Conservation (phyloP, 1,139 yeast genomes). For the Kodamaea fungicola region DNA sequence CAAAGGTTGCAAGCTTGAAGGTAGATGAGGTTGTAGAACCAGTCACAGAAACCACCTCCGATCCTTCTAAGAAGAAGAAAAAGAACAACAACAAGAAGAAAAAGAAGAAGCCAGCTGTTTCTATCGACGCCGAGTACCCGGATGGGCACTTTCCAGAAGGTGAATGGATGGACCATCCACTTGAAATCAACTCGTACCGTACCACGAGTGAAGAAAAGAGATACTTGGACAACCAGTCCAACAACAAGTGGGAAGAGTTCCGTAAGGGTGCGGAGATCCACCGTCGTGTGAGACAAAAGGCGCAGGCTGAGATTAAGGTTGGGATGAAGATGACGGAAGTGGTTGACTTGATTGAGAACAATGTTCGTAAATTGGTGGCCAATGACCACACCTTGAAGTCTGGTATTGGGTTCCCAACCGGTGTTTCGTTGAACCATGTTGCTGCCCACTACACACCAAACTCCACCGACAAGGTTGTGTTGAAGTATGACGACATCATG, state of each 20-base stretch:
- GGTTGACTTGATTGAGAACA: constrained; percentile 84
- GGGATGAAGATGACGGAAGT: constrained; percentile 92
- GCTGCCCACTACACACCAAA: constrained; percentile 99
- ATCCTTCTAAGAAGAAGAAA: constrained; percentile 7
- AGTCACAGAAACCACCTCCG: constrained; percentile 3
- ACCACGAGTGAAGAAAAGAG: constrained; percentile 85
- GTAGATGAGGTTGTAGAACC: constrained; percentile 4
- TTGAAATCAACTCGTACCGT: constrained; percentile 71
- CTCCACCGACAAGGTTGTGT: constrained; percentile 82
- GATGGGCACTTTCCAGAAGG: constrained; percentile 84
- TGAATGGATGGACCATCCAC: constrained; percentile 72
- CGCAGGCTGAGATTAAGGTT: constrained; percentile 72
- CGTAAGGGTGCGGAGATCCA: constrained; percentile 96
- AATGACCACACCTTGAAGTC: constrained; percentile 64
- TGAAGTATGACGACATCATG: constrained; percentile 86
- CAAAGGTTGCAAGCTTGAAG: constrained; percentile 8
- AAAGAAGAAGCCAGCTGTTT: constrained; percentile 24
- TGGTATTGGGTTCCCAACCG: constrained; percentile 98
- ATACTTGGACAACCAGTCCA: constrained; percentile 66
- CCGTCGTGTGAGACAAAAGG: constrained; percentile 81
- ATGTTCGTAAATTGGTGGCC: constrained; percentile 70
- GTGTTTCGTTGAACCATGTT: constrained; percentile 85
- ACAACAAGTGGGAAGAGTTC: constrained; percentile 76
- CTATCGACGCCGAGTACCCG: constrained; percentile 64
- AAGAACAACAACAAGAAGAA: constrained; percentile 27